Base-by-base conservation (phyloP, 1,139 yeast species). In the Candida sp. region DNA sequence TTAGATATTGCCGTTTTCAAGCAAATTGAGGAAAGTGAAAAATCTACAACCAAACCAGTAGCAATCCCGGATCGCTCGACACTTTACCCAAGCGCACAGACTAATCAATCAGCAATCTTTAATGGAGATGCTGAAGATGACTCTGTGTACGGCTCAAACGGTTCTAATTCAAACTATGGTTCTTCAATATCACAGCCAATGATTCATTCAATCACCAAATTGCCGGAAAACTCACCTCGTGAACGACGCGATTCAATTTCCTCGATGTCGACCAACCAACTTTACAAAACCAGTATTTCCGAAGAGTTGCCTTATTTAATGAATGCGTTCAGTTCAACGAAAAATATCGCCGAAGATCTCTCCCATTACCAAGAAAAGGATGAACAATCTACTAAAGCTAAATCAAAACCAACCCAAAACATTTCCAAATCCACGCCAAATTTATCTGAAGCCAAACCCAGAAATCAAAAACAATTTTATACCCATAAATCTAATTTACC, bases 311-410 rank as follows among this genome's bases (percentile, higher is more conserved):
- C 86, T 0, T 73, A 69, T 49, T 61, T 81, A 51, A 67, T 80
- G 76, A 61, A 75, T 12, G 85, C 84, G n/a, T 81, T 80, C 49
- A 72, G 75, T 48, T 74, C 75, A 49, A 82, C 81, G 2, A 73
- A 68, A 47, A 72, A 70, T 33, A 66, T 76, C 12, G 79, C 76
- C 48, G 76, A 74, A 50, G 83, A 78, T 48, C 63, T 78, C 4
- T 63, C 62, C 41, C 75, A 70, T 47, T 70, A 53, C 51, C 58
- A 61, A 38, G 64, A 58, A 41, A 61, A 59, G 23, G 61, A 54
- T 11, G 50, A 49, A n/a, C 43, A 44, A 12, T 19, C 27, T 22
- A 27, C 7, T 25, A 40, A 40, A 29, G 23, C 25, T 7, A 5
- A 23, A 21, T n/a, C 36, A n/a, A 34, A 23, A 32, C 33, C 40